These are phyloP conservation scores for Tetraselmis striata DNA, from an alignment of 139 green algal species.

Conservation along the genomic window DNA sequence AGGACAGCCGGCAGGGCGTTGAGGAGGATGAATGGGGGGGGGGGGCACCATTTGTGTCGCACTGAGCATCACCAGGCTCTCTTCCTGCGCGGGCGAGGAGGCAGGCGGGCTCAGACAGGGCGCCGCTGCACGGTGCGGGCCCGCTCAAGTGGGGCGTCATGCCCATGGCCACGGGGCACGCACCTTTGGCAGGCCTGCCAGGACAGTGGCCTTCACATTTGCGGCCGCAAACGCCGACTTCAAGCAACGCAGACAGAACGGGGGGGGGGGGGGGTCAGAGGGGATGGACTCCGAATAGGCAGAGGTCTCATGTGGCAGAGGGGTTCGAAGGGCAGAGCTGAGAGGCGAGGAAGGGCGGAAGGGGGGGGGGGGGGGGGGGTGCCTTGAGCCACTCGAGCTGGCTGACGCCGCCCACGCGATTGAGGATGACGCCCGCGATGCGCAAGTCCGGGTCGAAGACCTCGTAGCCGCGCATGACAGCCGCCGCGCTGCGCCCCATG, in stretches of 20 bases:
- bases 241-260: not conserved
- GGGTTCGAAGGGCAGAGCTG: too few relatives aligned
- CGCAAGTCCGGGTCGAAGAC: constrained; percentile 58
- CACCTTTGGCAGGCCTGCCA: constrained; percentile 65
- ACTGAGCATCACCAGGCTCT: not conserved
- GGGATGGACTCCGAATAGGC: too few relatives aligned
- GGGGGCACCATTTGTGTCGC: constrained; percentile 8
- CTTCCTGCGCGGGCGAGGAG: too few relatives aligned
- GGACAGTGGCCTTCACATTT: constrained; percentile 40
- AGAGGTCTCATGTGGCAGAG: too few relatives aligned
- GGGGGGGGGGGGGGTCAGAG: not conserved
- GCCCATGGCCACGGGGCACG: not conserved
- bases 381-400: constrained; percentile 50
- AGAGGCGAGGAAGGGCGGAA: not conserved
- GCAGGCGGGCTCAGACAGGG: too few relatives aligned
- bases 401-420: constrained; percentile 31
- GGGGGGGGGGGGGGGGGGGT: not conserved
- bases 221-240: too few relatives aligned
- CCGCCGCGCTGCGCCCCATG: constrained; percentile 48
- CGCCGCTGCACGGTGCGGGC: not conserved
- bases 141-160: too few relatives aligned
- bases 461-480: constrained; percentile 58
- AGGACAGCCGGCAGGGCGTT: too few relatives aligned
- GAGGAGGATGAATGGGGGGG: too few relatives aligned
- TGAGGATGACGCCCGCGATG: constrained; percentile 59